Percentiles rank a stretch among this genome's conserved stretches.
Conservation (phyloP, 306 rosid genomes). For the Vigna mungo region DNA sequence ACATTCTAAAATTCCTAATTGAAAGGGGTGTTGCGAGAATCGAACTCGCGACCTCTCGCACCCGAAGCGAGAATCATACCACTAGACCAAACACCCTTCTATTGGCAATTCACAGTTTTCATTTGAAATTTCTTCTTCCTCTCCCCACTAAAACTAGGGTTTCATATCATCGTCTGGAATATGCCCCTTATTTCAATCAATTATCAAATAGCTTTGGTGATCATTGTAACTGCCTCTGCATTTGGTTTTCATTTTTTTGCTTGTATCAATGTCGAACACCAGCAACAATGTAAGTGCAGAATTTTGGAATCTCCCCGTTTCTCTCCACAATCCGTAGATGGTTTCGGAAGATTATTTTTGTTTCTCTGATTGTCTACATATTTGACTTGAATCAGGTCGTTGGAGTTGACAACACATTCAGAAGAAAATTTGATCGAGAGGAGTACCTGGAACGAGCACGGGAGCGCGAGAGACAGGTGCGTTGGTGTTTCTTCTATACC, state of each 20-base stretch:
- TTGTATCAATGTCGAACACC: constrained; percentile 62
- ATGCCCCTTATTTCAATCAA: background rate
- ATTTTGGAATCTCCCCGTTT: constrained; percentile 1
- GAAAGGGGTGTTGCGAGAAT: constrained; percentile 69
- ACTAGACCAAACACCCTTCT: constrained; percentile 76
- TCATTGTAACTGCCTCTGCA: constrained; percentile 4
- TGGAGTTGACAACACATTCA: constrained; percentile 91
- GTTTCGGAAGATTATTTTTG: background rate
- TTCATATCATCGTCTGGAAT: constrained; percentile 25
- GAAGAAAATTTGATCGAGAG: constrained; percentile 96
- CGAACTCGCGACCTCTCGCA: constrained; percentile 76
- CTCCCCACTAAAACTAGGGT: constrained; percentile 39
- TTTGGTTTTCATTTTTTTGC: background rate
- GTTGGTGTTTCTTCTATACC: constrained; percentile 5
- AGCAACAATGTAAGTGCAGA: constrained; percentile 66
- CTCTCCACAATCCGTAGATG: background rate
- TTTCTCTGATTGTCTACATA: background rate
- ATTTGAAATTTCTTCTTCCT: no score
- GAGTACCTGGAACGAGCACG: constrained; percentile 94
- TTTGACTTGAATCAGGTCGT: constrained; percentile 55
- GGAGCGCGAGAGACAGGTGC: constrained; percentile 88
- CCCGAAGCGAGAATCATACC: constrained; percentile 83
- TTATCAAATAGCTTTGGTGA: background rate
- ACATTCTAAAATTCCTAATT: no score
- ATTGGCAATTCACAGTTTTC: accelerated